phyloP scores from a whole-genome alignment of 202 grass and related monocot species.

The Elaeis oleifera region DNA sequence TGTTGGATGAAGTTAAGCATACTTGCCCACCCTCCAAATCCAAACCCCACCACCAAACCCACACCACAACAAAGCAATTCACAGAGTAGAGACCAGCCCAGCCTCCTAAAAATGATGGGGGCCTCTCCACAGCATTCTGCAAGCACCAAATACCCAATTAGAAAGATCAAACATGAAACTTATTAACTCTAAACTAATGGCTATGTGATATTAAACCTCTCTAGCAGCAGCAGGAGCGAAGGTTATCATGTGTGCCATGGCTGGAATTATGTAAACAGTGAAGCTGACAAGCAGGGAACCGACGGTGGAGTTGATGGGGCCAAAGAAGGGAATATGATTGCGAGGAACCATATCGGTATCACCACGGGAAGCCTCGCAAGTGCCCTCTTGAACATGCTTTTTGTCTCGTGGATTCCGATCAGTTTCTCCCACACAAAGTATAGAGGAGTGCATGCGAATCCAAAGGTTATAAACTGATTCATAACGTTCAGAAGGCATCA shows the following conservation, averaged over 20 bases:
- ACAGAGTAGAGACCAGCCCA: constrained; percentile 55
- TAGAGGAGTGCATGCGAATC: constrained; percentile 88
- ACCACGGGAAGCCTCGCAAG: constrained; percentile 56
- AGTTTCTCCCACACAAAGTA: constrained; percentile 98
- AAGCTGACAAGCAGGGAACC: constrained; percentile 94
- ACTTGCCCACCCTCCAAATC: constrained; percentile 92
- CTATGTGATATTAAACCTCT: constrained; percentile 32
- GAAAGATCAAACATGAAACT: too few species aligned
- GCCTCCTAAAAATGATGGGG: constrained; percentile 41
- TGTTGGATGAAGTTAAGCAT: constrained; percentile 71
- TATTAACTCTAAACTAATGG: too few species aligned
- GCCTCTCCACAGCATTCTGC: constrained; percentile 82
- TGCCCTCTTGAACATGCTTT: constrained; percentile 36
- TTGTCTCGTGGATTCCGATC: constrained; percentile 52
- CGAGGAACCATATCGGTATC: constrained; percentile 89
- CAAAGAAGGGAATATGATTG: constrained; percentile 90
- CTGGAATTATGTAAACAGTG: constrained; percentile 89
- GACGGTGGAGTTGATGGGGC: constrained; percentile 87
- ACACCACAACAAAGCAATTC: constrained; percentile 72
- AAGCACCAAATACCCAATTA: neutral
- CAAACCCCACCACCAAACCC: constrained; percentile 89
- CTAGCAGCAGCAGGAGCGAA: constrained; percentile 56
- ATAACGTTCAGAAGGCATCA: neutral
- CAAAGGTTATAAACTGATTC: constrained; percentile 82
- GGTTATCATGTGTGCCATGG: constrained; percentile 68